phyloP scores from a whole-genome alignment of 352 stramenopile species.

The Globisporangium paroecandrum region DNA sequence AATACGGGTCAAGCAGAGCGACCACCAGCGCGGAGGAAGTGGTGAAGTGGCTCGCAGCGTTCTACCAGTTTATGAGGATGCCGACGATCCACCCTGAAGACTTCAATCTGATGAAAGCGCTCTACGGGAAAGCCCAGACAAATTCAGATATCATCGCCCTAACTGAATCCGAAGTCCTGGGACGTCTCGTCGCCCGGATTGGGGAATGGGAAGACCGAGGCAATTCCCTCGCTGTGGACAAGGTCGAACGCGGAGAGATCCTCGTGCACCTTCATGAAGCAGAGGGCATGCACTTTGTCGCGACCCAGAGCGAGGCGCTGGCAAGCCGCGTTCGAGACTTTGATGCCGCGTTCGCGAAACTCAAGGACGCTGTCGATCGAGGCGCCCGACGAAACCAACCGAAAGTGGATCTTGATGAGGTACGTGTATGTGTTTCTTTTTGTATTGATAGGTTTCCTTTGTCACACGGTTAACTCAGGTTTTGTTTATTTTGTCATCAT shows the following conservation, averaged over 20 bases:
- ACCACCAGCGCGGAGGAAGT: conserved; percentile 32
- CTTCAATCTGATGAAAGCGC: conserved; percentile 41
- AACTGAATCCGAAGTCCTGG: conserved; percentile 60
- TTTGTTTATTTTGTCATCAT: neutral
- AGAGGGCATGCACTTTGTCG: conserved; percentile 53
- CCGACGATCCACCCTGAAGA: conserved; percentile 32
- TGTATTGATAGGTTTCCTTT: neutral
- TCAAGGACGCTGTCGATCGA: conserved; percentile 68
- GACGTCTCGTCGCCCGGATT: conserved; percentile 49
- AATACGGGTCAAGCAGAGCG: neutral
- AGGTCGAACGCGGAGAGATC: conserved; percentile 47
- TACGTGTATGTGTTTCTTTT: conserved; percentile 17
- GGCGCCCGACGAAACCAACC: conserved; percentile 60
- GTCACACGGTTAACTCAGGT: neutral
- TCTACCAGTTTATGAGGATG: conserved; percentile 61
- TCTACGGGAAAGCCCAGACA: conserved; percentile 29
- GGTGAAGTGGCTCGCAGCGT: conserved; percentile 54
- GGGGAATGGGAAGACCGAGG: conserved; percentile 47
- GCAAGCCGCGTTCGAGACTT: conserved; percentile 45
- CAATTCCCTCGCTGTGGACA: conserved; percentile 21
- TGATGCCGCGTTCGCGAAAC: conserved; percentile 45
- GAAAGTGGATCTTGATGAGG: conserved; percentile 57
- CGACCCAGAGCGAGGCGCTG: conserved; percentile 34
- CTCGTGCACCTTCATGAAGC: conserved; percentile 51
- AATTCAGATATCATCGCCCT: conserved; percentile 25